phyloP scores from a whole-genome alignment of 345 rosid genomes.

The Eucalyptus viminalis region DNA sequence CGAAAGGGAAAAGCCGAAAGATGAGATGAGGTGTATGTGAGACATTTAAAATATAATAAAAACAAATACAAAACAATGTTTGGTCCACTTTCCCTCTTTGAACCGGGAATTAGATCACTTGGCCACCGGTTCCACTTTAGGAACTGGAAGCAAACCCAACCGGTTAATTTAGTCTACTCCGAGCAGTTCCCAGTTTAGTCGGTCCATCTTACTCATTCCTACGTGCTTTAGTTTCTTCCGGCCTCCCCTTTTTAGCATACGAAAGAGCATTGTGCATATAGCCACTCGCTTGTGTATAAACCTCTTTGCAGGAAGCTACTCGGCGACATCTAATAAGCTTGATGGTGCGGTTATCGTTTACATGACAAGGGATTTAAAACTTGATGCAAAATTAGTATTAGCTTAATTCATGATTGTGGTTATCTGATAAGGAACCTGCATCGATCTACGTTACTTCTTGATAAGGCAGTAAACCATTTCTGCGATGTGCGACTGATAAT shows the following conservation, averaged over 20 bases:
- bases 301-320: background rate
- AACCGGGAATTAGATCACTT: too few relatives aligned
- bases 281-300: background rate
- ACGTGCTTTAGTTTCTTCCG: background rate
- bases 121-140: accelerated
- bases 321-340: background rate
- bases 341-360: background rate
- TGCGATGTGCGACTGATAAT: background rate
- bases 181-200: too few relatives aligned
- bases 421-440: background rate
- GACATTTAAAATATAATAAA: too few relatives aligned
- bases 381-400: background rate
- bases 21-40: too few relatives aligned
- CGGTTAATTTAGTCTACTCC: accelerated
- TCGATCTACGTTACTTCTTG: background rate
- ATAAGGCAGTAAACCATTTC: background rate
- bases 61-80: too few relatives aligned
- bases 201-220: too few relatives aligned
- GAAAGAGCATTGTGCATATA: background rate
- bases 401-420: background rate
- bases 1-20: too few relatives aligned
- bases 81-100: too few relatives aligned
- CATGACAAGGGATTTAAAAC: background rate
- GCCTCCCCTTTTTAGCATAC: background rate
- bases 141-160: too few relatives aligned